phyloP scores from a whole-genome alignment of 148 eudicot species.

The Fagopyrum esculentum region DNA sequence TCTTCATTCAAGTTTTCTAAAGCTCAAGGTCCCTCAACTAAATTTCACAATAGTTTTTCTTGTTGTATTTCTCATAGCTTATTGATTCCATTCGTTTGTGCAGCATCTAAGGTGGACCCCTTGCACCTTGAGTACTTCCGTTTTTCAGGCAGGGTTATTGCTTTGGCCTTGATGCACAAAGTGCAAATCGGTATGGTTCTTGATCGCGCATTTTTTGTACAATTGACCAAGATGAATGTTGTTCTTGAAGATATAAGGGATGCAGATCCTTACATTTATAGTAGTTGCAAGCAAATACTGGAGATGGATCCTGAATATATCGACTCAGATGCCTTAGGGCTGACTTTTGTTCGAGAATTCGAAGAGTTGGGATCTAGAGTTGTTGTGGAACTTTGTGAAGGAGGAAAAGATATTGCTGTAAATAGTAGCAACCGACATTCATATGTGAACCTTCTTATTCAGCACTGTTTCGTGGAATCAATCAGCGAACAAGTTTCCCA shows the following conservation, averaged over 20 bases:
- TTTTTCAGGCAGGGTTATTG: slow-evolving; percentile 80
- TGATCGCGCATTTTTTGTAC: slow-evolving; percentile 70
- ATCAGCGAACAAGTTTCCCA: slow-evolving; percentile 56
- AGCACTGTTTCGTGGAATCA: slow-evolving; percentile 58
- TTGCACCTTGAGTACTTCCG: slow-evolving; percentile 64
- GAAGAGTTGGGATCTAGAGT: slow-evolving; percentile 72
- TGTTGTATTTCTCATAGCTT: neutral
- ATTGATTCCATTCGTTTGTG: slow-evolving; percentile 18
- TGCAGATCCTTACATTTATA: slow-evolving; percentile 81
- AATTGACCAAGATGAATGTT: slow-evolving; percentile 53
- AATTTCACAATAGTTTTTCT: no score
- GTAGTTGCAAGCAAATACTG: slow-evolving; percentile 78
- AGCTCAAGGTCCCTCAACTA: no score
- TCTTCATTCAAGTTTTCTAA: no score
- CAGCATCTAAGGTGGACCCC: slow-evolving; percentile 85
- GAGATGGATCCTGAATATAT: slow-evolving; percentile 75
- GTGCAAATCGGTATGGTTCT: slow-evolving; percentile 81
- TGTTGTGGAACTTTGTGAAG: slow-evolving; percentile 64
- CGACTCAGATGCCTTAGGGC: slow-evolving; percentile 78
- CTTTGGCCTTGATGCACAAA: slow-evolving; percentile 86
- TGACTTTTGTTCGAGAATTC: slow-evolving; percentile 74
- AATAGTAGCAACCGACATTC: slow-evolving; percentile 64
- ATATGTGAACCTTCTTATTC: slow-evolving; percentile 62
- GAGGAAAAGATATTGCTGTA: slow-evolving; percentile 48
- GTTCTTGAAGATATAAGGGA: slow-evolving; percentile 67